A percentile compares a stretch with the other conserved stretches of the same genome.
Evolutionary conservation across 2,329 filamentous ascomycete species (phyloP).

Genomic region (Trichophaea hybrida): DNA sequence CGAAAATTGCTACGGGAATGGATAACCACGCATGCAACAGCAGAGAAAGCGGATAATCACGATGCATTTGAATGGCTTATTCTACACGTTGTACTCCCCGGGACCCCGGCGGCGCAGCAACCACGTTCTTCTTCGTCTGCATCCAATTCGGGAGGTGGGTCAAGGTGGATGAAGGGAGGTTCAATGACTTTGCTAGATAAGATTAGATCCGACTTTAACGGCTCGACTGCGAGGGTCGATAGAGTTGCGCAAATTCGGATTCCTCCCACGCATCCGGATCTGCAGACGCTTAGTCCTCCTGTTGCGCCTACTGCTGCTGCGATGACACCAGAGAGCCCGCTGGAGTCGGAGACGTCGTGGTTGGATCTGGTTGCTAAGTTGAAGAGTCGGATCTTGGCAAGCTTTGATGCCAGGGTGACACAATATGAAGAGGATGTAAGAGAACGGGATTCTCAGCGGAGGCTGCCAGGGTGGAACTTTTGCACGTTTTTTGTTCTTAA

Average conservation of each 20-base stretch:
- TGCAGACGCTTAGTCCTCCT: conserved; percentile 22
- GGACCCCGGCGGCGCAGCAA: conserved; percentile 65
- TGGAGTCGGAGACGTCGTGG: conserved; percentile 72
- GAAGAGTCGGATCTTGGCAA: conserved; percentile 71
- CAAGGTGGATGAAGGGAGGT: conserved; percentile 40
- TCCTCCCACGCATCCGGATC: conserved; percentile 27
- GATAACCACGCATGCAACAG: conserved; percentile 62
- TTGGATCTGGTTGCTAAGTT: conserved; percentile 71
- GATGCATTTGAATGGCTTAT: conserved; percentile 96
- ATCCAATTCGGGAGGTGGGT: conserved; percentile 15
- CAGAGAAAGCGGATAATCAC: conserved; percentile 51
- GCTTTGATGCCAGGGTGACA: conserved; percentile 77
- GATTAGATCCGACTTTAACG: conserved; percentile 77
- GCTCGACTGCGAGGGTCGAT: conserved; percentile 56
- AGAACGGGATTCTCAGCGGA: conserved; percentile 77
- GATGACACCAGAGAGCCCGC: conserved; percentile 48
- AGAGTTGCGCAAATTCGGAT: conserved; percentile 76
- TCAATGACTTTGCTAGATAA: conserved; percentile 80
- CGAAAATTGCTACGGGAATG: conserved; percentile 74
- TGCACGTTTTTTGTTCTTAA: conserved; percentile 98
- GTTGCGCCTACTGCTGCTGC: conserved; percentile 29
- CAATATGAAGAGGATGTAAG: conserved; percentile 97
- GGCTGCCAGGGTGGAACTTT: conserved; percentile 92
- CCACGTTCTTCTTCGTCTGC: conserved; percentile 39
- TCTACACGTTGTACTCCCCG: conserved; percentile 78